Base-by-base conservation (phyloP, 257 asterid species). In the Nicotiana knightiana region DNA sequence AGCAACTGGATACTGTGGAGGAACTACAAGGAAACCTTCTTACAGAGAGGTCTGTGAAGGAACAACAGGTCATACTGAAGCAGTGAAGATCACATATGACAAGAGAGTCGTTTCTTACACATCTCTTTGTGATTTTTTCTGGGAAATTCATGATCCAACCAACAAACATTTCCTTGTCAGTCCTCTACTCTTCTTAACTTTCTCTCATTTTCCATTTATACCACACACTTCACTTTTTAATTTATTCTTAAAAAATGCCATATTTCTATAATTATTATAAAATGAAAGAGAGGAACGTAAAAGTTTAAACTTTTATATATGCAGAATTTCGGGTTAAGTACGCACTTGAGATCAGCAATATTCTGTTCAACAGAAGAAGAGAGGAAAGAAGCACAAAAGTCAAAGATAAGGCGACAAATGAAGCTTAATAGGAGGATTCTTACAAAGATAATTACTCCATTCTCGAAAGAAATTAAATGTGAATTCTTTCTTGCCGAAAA, bases 331-430 rank as follows among this genome's bases (percentile, higher is more conserved):
- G 57, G 79, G 30, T 81, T 30, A 18, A 66, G 66, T 18, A 80
- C 83, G 15, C 83, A 65, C 30, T 17, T 28, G 37, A 65, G 83
- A 66, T 81, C 78, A 5, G 84, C 39, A 11, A 32, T 81, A 54
- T 81, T 81, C 37, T 57, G 33, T 9, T 67, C 80, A 35, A 67
- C 68, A 2, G 79, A 67, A 26, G 79, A n/a, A 67, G 79, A 81
- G 67, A 66, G 79, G 70, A 81, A 81, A 81, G 32, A 81, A 35
- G 84, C 67, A 21, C 79, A 54, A 24, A 30, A 81, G 10, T 67
- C 70, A 35, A 67, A 81, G 59, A 81, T 81, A 43, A 81, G 79
- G 59, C 15, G 68, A 4, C 79, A 81, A 57, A 81, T 81, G 84
- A 67, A 81, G 30, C 67, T 67, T 53, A 67, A 81, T 17, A 53